Base-by-base conservation (phyloP, 345 rosid genomes). In the Crucihimalaya himalaica region DNA sequence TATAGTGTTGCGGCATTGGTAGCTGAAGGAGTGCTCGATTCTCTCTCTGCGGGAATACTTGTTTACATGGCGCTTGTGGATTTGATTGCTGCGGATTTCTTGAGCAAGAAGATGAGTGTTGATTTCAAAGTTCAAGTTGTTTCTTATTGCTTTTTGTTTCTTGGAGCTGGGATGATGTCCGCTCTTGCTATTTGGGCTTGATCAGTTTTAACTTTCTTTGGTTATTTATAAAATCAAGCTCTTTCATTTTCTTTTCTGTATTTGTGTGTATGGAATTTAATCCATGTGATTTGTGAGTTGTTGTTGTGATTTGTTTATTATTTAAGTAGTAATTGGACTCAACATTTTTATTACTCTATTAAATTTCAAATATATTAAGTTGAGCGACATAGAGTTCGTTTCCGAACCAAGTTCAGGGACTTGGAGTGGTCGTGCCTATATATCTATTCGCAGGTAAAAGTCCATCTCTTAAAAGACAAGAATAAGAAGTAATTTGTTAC, bases 61-160 rank as follows among this genome's bases (percentile, higher is more conserved):
- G 87, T 92, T 4, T 95, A 92, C 79, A 95, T 95, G 99, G 97
- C 99, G 2, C 85, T 92, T 28, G 98, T 87, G 8, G 98, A 92
- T 75, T 83, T 95, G 48, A 87, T 92, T 3, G 99, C 99, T 14
- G 98, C 97, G 0, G 98, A 95, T 79, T 95, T 92, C 65, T 84
- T 88, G 9, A 90, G 97, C 54, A 88, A 87, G 83, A 87, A 86
- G 73, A 96, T 89, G 98, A 87, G 97, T 73, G 90, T 93, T 79
- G 88, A 95, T 67, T 87, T 90, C 40, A 90, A 89, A 47, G 79
- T 92, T 57, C 96, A 90, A 50, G 55, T 88, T 9, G 89, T 80
- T 9, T 87, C 98, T 34, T 87, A 90, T 80, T 73, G 73, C 52
- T 85, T 83, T 83, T 92, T 95, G 63, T 90, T 92, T 71, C 83